Conservation (phyloP, 768 basidiomycete genomes). For the Kwoniella newhampshirensis region DNA sequence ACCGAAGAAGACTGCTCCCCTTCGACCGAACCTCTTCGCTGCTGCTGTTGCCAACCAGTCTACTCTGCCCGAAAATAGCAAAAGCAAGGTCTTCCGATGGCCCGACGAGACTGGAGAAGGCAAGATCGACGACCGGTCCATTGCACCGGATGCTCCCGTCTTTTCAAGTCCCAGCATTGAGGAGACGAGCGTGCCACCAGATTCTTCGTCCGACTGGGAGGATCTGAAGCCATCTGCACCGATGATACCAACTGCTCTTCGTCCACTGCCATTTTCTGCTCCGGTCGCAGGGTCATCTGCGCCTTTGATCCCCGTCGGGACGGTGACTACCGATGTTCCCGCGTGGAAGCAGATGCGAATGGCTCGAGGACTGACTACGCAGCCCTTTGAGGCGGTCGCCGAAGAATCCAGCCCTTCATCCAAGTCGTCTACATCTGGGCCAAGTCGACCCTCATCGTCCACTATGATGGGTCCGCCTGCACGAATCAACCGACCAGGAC, state of each 20-base stretch:
- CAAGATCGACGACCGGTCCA: conserved; percentile 27
- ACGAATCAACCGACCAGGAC: conserved; percentile 13
- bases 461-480: conserved; percentile 29
- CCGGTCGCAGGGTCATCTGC: background rate
- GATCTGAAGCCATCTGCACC: conserved; percentile 10
- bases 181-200: conserved; percentile 1
- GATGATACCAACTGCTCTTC: conserved; percentile 6
- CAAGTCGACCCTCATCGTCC: conserved; percentile 5
- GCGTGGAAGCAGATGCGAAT: conserved; percentile 32
- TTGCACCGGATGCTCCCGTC: conserved; percentile 17
- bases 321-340: conserved; percentile 17
- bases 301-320: background rate
- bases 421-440: conserved; percentile 11
- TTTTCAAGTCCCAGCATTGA: conserved; percentile 21
- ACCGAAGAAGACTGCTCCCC: conserved; percentile 7
- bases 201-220: conserved; percentile 15
- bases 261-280: conserved; percentile 4
- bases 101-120: conserved; percentile 42
- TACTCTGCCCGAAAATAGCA: conserved; percentile 8
- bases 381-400: conserved; percentile 6
- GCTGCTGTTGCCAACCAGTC: conserved; percentile 6
- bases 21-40: conserved; percentile 11
- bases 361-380: conserved; percentile 2
- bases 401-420: conserved; percentile 9
- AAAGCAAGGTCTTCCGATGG: conserved; percentile 31